Base-by-base conservation (phyloP, 805 yeast genomes). In the Limtongia smithiae region DNA sequence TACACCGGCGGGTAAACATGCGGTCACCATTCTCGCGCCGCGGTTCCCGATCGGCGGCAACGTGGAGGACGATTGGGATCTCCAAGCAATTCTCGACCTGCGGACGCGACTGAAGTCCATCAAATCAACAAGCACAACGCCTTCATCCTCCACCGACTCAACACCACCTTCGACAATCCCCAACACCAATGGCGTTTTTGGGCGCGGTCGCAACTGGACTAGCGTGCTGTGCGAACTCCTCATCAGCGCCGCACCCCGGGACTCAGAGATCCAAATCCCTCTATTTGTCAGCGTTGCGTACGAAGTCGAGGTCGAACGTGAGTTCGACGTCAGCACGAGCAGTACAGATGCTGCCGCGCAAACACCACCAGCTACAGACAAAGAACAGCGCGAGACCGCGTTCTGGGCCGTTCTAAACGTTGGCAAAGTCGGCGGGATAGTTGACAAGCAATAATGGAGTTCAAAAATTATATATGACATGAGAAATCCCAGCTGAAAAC, bases 41-140 rank as follows among this genome's bases (percentile, higher is more conserved):
- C 17, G 42, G 12, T 46, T 54, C 21, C 57, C 51, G 6, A 31
- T 54, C 21, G 47, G 45, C n/a, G 50, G 44, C n/a, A 51, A 54
- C 25, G 18, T 36, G 12, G 54, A 48, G n/a, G 58, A 54, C 22
- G 58, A 54, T 37, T 54, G 55, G 55, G 58, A 54, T 25, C 27
- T 50, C 3, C 33, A 21, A 2, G 54, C 51, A 2, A 8, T 48
- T 11, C 17, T 22, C 18, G 48, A 38, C 14, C 17, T 54, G 17
- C 31, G 42, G 6, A 20, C 25, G 15, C 32, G 37, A 32, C 39
- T 54, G 22, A 30, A 3, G 44, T 41, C 18, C 25, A 34, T 18
- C 37, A 33, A 9, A 11, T 4, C 25, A 8, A 41, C 17, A 4
- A 6, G 8, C 9, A 11, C 44, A 30, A 7, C 15, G 7, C 34